Evolutionary conservation across 306 rosid species (phyloP).

Genomic region (Cucurbita maxima): DNA sequence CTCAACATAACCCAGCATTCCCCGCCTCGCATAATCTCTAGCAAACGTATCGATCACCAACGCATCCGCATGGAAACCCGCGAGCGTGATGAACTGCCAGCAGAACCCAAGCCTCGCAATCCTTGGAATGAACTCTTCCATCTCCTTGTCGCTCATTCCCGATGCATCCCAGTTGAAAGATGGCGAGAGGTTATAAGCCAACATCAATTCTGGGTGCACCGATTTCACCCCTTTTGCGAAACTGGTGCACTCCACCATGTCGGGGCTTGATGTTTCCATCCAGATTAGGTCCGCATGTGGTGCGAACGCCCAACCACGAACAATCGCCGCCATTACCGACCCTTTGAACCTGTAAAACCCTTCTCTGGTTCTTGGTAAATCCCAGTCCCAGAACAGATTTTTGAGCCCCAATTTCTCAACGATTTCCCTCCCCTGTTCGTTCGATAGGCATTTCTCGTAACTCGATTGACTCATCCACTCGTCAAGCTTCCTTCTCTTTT

Average conservation of each 20-base stretch:
- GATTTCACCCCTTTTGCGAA: constrained; percentile 66
- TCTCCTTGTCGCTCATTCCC: constrained; percentile 66
- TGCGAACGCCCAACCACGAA: constrained; percentile 77
- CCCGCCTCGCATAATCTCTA: constrained; percentile 60
- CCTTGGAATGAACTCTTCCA: constrained; percentile 70
- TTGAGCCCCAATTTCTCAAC: constrained; percentile 50
- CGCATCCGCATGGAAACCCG: constrained; percentile 79
- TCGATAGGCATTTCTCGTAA: constrained; percentile 46
- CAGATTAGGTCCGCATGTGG: constrained; percentile 69
- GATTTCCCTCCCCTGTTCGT: constrained; percentile 50
- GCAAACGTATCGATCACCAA: constrained; percentile 64
- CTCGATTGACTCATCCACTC: constrained; percentile 51
- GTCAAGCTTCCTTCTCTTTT: constrained; percentile 36
- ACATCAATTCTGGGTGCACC: constrained; percentile 42
- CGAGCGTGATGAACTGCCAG: constrained; percentile 93
- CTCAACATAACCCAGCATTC: constrained; percentile 92
- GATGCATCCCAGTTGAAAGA: constrained; percentile 99
- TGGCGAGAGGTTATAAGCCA: constrained; percentile 84
- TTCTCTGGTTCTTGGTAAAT: constrained; percentile 87
- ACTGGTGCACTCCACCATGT: constrained; percentile 52
- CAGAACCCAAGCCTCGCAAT: constrained; percentile 72
- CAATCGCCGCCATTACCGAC: constrained; percentile 56
- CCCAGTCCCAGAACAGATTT: constrained; percentile 88
- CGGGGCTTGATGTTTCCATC: constrained; percentile 83
- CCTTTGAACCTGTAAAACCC: constrained; percentile 79